These are phyloP conservation scores for Dioszegia crocea DNA, from an alignment of 768 basidiomycete species.

Conservation along the genomic window DNA sequence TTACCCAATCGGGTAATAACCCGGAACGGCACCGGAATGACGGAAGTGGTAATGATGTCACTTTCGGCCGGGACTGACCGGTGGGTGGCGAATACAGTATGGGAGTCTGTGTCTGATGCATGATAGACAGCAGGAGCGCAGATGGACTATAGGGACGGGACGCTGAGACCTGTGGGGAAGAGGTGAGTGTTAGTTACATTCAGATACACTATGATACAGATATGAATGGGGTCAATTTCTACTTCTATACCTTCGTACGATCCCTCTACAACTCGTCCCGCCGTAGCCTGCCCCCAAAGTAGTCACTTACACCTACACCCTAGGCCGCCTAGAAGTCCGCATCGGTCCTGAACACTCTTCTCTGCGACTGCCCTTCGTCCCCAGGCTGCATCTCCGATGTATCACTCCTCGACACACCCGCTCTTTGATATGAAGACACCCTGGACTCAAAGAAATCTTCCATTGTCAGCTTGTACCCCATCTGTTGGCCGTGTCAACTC, in stretches of 20 bases:
- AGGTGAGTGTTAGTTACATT: background rate
- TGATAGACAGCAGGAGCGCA: no score
- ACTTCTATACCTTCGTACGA: background rate
- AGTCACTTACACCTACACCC: no score
- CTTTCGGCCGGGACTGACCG: no score
- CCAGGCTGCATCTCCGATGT: slow-evolving; percentile 19
- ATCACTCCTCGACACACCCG: slow-evolving; percentile 47
- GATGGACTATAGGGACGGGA: no score
- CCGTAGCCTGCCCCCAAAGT: no score
- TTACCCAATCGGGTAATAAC: slow-evolving; percentile 8
- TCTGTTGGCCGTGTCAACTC: background rate
- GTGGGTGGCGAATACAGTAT: no score
- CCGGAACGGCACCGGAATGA: background rate
- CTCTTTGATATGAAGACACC: slow-evolving; percentile 62
- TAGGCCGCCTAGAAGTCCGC: slow-evolving; percentile 49
- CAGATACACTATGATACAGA: slow-evolving; percentile 1
- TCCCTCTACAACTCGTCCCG: no score
- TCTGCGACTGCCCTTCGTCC: slow-evolving; percentile 8
- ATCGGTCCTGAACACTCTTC: slow-evolving; percentile 48
- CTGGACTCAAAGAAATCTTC: slow-evolving; percentile 91
- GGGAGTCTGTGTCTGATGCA: background rate
- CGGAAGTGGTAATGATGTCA: slow-evolving; percentile 17
- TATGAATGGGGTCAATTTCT: background rate
- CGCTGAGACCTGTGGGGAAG: background rate
- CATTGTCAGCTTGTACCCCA: background rate